phyloP scores from a whole-genome alignment of 345 rosid genomes.

The Eucalyptus rudis region DNA sequence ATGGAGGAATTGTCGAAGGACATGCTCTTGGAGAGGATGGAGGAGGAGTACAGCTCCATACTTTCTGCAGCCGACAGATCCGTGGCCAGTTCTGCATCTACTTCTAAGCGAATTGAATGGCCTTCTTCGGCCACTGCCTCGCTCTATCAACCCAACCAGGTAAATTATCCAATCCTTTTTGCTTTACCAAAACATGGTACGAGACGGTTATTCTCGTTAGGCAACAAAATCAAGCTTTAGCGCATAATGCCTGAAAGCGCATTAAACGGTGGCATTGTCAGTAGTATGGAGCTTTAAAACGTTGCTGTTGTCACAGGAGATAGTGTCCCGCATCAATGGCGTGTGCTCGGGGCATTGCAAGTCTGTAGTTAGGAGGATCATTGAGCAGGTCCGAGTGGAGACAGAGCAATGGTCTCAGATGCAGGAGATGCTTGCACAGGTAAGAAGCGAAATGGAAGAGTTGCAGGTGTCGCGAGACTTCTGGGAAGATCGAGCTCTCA shows the following conservation, averaged over 20 bases:
- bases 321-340: background rate
- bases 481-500: slow-evolving; percentile 80
- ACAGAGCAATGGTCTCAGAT: slow-evolving; percentile 99
- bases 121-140: slow-evolving; percentile 16
- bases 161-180: background rate
- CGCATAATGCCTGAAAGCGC: background rate
- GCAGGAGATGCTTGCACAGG: slow-evolving; percentile 84
- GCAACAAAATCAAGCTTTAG: background rate
- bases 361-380: slow-evolving; percentile 49
- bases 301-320: background rate
- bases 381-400: slow-evolving; percentile 79
- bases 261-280: background rate
- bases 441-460: slow-evolving; percentile 85
- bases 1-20: slow-evolving; percentile 70
- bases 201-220: background rate
- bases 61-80: slow-evolving; percentile 18
- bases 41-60: slow-evolving; percentile 35
- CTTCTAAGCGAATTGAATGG: slow-evolving; percentile 21
- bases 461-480: slow-evolving; percentile 72
- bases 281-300: background rate
- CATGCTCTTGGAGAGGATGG: slow-evolving; percentile 37
- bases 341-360: slow-evolving; percentile 72
- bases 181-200: background rate
- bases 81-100: slow-evolving; percentile 12
- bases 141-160: slow-evolving; percentile 21